Base-by-base conservation (phyloP, 1,284 basidiomycete genomes). In the Tylopilus orsonianus region DNA sequence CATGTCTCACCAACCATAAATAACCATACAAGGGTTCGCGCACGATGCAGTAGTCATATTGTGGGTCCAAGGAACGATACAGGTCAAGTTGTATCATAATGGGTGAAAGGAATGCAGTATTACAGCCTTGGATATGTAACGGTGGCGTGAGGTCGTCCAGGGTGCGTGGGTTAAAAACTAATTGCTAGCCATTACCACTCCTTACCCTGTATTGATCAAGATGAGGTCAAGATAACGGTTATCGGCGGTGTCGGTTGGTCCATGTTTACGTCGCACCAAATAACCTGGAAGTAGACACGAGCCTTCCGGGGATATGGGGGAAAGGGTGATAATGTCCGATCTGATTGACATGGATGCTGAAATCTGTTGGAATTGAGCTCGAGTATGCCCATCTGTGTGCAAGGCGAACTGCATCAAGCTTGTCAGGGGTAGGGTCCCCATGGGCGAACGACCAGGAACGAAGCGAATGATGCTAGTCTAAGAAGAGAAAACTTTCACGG, bases 31-130 rank as follows among this genome's bases (percentile, higher is more conserved):
- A 43, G 34, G 16, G 8, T 26, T 12, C 26, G 30, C 10, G 33
- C 43, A 37, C 23, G 44, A 36, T 8, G 19, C 7, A 10, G 10
- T 30, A n/a, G 58, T 39, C 1, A 24, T 34, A 13, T 9, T 40
- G 56, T 61, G 44, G 56, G 56, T 62, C 57, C 59, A 60, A 37
- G 55, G 41, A 40, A 43, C 35, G 27, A 50, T 26, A 37, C 43
- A 44, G 46, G 48, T 49, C 30, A 34, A 33, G 23, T 32, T 38
- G 38, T 27, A 23, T 23, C 8, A 13, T 33, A 26, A 24, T 32
- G 8, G 26, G 10, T 10, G 29, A 46, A 41, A 42, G 27, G 42
- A 47, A 58, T 55, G 51, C 29, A 56, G 40, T 30, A 27, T 10
- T 5, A 26, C 10, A 56, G 30, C 23, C 12, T 18, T 27, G 8